Percentiles rank a stretch among this genome's conserved stretches.
Evolutionary conservation across 2,329 filamentous ascomycete species (phyloP).

Genomic region (Fusarium sp.): DNA sequence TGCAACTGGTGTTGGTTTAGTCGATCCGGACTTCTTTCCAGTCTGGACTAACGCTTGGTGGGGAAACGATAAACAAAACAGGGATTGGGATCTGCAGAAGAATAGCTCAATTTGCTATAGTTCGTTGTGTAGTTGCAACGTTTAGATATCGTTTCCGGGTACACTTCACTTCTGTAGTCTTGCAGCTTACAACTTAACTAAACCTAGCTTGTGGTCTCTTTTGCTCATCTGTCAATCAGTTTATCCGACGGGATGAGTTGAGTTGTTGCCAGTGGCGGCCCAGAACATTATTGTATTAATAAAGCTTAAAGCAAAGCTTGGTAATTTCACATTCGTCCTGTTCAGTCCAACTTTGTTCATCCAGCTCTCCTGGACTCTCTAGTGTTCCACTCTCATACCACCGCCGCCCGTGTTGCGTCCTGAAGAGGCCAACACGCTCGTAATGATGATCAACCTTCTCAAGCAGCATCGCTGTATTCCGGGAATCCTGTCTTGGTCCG

Average conservation of each 20-base stretch:
- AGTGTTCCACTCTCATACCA: neutral
- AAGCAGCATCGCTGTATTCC: neutral
- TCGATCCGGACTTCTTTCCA: neutral
- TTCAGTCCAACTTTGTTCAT: neutral
- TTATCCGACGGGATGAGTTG: too few relatives aligned
- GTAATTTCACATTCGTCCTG: neutral
- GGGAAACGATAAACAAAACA: neutral
- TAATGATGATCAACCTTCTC: neutral
- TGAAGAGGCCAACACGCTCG: neutral
- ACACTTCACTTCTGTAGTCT: neutral
- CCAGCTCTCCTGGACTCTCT: neutral
- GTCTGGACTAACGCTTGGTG: neutral
- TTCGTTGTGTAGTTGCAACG: neutral
- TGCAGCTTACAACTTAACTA: neutral
- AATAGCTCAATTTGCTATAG: neutral
- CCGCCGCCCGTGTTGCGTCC: too few relatives aligned
- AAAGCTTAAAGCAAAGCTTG: neutral
- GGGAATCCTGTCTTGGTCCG: rapidly evolving
- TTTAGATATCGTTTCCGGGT: neutral
- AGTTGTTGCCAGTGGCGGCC: too few relatives aligned
- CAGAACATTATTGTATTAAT: neutral
- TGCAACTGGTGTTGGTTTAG: neutral
- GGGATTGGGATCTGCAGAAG: neutral
- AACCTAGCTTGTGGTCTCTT: neutral
- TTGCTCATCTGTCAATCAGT: neutral